phyloP scores from a whole-genome alignment of 2,329 filamentous ascomycete species.

The Pseudocercospora macadamiae region DNA sequence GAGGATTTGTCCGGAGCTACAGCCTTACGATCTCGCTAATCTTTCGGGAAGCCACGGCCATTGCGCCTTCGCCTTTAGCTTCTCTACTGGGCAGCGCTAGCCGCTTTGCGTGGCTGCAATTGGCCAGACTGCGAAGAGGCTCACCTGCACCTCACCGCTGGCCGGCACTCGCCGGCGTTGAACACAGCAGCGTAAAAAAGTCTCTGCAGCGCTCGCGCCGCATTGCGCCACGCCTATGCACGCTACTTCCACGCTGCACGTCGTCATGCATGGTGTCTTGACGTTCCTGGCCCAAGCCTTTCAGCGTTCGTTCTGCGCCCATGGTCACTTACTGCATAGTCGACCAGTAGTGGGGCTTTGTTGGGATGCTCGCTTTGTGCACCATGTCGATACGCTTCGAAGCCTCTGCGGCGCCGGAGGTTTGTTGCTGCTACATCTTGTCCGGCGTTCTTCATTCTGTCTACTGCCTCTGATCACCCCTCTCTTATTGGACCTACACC shows the following conservation, averaged over 20 bases:
- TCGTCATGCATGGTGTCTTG: conserved; percentile 25
- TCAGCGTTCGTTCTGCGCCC: conserved; percentile 6
- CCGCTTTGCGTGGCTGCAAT: too few relatives aligned
- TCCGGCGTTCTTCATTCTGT: conserved; percentile 12
- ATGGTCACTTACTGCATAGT: conserved; percentile 19
- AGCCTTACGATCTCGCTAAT: conserved; percentile 25
- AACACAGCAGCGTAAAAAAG: conserved; percentile 17
- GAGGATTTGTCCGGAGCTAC: conserved; percentile 14
- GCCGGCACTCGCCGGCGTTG: conserved; percentile 10
- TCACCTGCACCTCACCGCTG: too few relatives aligned
- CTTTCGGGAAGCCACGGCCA: conserved; percentile 3
- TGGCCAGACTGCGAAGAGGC: conserved; percentile 6
- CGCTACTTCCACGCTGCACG: conserved; percentile 21
- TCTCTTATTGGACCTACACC: conserved; percentile 11
- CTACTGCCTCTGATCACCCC: conserved; percentile 10
- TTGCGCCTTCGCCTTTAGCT: conserved; percentile 12
- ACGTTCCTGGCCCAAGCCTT: conserved; percentile 12
- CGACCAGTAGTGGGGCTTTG: conserved; percentile 14
- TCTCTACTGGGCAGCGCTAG: background rate
- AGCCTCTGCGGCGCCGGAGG: conserved; percentile 19
- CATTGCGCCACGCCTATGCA: conserved; percentile 20
- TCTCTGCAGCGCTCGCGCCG: conserved; percentile 24
- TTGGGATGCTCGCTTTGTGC: conserved; percentile 20
- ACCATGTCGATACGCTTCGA: conserved; percentile 19
- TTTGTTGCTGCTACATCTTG: conserved; percentile 10